Base-by-base conservation (phyloP, 1,284 basidiomycete species). In the Rhodotorula sp. region DNA sequence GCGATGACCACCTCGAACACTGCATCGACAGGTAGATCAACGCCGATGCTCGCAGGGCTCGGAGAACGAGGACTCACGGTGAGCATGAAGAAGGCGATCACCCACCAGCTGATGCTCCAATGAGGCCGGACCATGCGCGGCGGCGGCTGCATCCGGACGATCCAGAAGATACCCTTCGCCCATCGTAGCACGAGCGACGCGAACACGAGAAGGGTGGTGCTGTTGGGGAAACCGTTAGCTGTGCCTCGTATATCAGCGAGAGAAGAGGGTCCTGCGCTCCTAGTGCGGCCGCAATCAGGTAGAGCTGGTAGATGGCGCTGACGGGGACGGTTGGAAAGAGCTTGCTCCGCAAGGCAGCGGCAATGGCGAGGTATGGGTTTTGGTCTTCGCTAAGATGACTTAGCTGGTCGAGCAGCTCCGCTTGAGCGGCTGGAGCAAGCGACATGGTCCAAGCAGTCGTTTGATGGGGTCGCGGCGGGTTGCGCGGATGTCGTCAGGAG, bases 1-100 rank as follows among this genome's bases (percentile, higher is more conserved):
- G 2, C 53, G 32, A 65, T 60, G 24, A 64, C 22, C 6, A 60
- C 36, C 29, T 68, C 67, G 9, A 68, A 62, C 13, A 68, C 67
- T 68, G 30, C 13, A 32, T 5, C 4, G 30, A 2, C 2, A 30
- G 1, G 54, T 2, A 30, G 22, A 48, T 19, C 11, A 39, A 36
- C n/a, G 36, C 17, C 11, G 7, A 15, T 4, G 3, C 30, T 48
- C 13, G 17, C 19, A 20, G 9, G 13, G 34, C 0, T 11, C 1
- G 13, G 9, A 9, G 17, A 39, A 13, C 11, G 29, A 10, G 20
- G 24, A 55, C 55, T 55, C 20, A 69, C 68, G 39, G 0, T n/a
- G 29, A 69, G 44, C 63, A 66, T 62, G 5, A 66, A n/a, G 8
- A 66, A 6, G 1, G 64, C 68, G 4, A 62, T 47, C 4, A 30